A percentile compares a stretch with the other conserved stretches of the same genome.
phyloP scores from a whole-genome alignment of 164 flowering plant species.

The Vitis labrusca region DNA sequence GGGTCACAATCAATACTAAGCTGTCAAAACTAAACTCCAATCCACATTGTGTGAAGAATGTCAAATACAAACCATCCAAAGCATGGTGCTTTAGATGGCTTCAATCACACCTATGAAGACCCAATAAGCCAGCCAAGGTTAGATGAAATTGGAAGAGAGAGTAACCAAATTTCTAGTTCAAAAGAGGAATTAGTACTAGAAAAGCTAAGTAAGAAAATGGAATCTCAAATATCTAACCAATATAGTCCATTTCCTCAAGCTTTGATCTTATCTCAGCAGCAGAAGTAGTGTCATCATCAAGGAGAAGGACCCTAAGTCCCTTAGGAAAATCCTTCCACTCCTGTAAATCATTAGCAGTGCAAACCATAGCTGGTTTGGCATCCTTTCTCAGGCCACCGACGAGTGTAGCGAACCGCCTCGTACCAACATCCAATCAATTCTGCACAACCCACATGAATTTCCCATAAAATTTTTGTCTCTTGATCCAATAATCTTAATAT shows the following conservation, averaged over 20 bases:
- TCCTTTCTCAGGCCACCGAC: conserved; percentile 43
- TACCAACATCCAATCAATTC: conserved; percentile 19
- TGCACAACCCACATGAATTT: conserved; percentile 10
- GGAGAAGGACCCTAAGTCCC: conserved; percentile 80
- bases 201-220: conserved; percentile 3
- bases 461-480: neutral
- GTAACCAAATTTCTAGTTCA: conserved; percentile 2
- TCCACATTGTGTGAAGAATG: neutral
- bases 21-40: conserved; percentile 1
- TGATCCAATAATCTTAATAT: neutral
- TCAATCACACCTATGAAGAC: neutral
- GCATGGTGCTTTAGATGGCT: neutral
- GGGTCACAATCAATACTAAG: neutral
- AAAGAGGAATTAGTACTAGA: conserved; percentile 1
- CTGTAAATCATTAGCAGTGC: conserved; percentile 71
- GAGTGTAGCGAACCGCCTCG: conserved; percentile 14
- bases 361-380: conserved; percentile 84
- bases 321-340: conserved; percentile 87
- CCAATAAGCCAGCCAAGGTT: neutral
- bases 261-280: conserved; percentile 63
- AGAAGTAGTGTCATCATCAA: conserved; percentile 55
- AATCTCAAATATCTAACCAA: conserved; percentile 46
- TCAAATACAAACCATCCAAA: conserved; percentile 5
- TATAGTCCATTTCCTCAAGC: conserved; percentile 84
- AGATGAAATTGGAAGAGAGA: neutral